phyloP scores from a whole-genome alignment of 345 rosid genomes.

The Camelina neglecta region DNA sequence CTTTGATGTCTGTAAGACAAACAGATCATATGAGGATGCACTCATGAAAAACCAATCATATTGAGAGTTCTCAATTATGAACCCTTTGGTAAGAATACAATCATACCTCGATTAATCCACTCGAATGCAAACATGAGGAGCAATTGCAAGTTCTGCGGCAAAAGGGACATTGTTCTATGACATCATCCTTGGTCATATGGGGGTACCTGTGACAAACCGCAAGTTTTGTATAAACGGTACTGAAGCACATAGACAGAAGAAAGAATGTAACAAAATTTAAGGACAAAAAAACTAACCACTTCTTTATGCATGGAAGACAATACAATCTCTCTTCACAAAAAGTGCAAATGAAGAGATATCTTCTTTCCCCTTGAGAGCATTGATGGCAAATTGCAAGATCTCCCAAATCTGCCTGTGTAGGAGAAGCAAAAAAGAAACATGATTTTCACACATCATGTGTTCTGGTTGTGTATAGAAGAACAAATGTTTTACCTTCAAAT shows the following conservation, averaged over 20 bases:
- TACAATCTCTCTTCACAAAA: constrained; percentile 57
- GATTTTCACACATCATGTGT: constrained; percentile 7
- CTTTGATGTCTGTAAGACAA: constrained; percentile 62
- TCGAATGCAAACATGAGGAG: constrained; percentile 67
- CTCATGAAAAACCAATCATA: neutral
- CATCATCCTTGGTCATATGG: constrained; percentile 53
- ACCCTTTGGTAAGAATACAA: neutral
- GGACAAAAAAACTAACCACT: constrained; percentile 55
- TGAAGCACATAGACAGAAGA: neutral
- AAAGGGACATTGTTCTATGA: constrained; percentile 70
- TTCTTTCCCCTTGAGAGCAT: constrained; percentile 64
- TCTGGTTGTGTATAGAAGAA: constrained; percentile 16
- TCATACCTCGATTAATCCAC: constrained; percentile 71
- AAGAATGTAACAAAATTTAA: neutral
- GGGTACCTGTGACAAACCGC: constrained; percentile 65
- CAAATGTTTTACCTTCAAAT: constrained; percentile 31
- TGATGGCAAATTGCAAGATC: constrained; percentile 70
- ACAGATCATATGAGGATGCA: neutral
- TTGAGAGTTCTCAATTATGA: neutral
- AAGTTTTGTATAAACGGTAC: neutral
- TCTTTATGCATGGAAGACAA: constrained; percentile 68
- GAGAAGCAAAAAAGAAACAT: neutral
- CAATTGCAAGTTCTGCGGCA: constrained; percentile 89
- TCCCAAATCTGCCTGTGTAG: constrained; percentile 47
- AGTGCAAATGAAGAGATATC: constrained; percentile 64